A percentile compares a stretch with the other conserved stretches of the same genome.
phyloP scores from a whole-genome alignment of 345 rosid species.

The Pseudoturritis turrita region DNA sequence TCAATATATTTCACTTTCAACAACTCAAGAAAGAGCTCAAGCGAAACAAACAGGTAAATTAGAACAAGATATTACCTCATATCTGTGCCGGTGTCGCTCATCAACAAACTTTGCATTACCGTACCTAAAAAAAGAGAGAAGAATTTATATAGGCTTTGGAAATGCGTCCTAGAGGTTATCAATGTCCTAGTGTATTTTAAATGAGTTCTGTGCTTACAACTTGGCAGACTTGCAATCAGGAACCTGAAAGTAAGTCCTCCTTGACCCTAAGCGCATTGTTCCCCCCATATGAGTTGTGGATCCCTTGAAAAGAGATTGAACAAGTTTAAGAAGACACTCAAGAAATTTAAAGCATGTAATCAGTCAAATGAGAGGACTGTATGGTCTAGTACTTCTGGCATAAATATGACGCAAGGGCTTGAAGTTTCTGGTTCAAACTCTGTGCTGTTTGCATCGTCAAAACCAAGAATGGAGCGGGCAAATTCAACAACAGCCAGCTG shows the following conservation, averaged over 20 bases:
- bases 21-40: not conserved
- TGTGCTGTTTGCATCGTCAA: conserved; percentile 64
- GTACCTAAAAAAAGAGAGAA: conserved; percentile 40
- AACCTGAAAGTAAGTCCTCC: conserved; percentile 64
- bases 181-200: not conserved
- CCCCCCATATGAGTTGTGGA: conserved; percentile 89
- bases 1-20: not conserved
- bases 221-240: conserved; percentile 69
- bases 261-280: conserved; percentile 79
- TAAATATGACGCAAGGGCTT: conserved; percentile 74
- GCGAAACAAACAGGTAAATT: not conserved
- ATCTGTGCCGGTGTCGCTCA: conserved; percentile 82
- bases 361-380: not conserved
- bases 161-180: not conserved
- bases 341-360: not conserved
- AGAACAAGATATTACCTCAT: conserved; percentile 69
- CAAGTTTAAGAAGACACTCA: not conserved
- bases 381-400: conserved; percentile 59
- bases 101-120: conserved; percentile 60
- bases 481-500: conserved; percentile 81
- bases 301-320: conserved; percentile 38
- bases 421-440: conserved; percentile 70
- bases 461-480: conserved; percentile 67
- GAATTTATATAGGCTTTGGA: not conserved
- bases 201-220: conserved; percentile 39